Conservation (phyloP, 1,284 basidiomycete species). For the Boletellus deceptivus region DNA sequence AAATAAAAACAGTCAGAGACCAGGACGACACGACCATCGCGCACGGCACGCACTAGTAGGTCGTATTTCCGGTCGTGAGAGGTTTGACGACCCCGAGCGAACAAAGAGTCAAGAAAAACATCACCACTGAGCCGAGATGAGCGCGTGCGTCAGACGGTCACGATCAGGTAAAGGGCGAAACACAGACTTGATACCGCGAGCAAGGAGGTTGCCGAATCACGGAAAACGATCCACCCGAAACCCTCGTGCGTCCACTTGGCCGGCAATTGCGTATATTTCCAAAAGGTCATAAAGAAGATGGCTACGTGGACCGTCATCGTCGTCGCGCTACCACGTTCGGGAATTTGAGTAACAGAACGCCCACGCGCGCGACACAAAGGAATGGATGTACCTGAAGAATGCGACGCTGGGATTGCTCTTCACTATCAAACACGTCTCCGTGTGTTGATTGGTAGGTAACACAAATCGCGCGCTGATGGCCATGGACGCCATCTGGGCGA, state of each 20-base stretch:
- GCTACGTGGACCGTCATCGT: constrained; percentile 13
- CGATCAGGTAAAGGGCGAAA: neutral
- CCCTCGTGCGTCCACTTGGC: constrained; percentile 1
- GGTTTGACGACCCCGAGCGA: constrained; percentile 6
- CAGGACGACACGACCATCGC: no score
- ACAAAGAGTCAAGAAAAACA: constrained; percentile 11
- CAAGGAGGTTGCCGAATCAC: constrained; percentile 10
- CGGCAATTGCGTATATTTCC: constrained; percentile 7
- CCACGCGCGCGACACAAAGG: neutral
- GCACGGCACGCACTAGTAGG: constrained; percentile 5
- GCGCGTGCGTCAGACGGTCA: neutral
- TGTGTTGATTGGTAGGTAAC: constrained; percentile 10
- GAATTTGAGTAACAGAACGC: neutral
- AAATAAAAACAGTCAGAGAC: neutral
- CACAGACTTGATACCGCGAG: constrained; percentile 4
- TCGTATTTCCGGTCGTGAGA: constrained; percentile 6
- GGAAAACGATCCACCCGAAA: constrained; percentile 6
- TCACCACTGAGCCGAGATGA: constrained; percentile 1
- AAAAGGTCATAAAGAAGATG: constrained; percentile 19
- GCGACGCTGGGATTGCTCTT: constrained; percentile 4
- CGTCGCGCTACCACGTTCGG: constrained; percentile 9
- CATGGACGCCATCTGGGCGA: constrained; percentile 20
- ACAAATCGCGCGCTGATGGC: constrained; percentile 13
- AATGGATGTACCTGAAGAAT: constrained; percentile 5
- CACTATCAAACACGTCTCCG: constrained; percentile 17